Evolutionary conservation across 2,329 filamentous ascomycete genomes (phyloP).

Genomic region (Fusarium nematophilum): DNA sequence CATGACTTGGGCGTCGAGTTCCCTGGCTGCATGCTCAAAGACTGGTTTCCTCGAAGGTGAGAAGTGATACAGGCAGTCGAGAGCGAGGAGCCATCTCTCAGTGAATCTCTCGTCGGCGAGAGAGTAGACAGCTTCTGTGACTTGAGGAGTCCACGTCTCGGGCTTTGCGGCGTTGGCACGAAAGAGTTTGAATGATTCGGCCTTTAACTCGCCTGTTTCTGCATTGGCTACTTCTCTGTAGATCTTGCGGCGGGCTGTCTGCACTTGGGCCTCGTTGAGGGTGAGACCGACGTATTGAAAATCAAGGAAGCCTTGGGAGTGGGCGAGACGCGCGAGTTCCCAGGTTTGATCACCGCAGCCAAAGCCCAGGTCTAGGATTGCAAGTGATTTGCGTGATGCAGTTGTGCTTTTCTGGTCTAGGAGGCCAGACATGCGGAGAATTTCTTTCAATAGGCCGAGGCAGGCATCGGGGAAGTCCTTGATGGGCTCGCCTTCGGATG

Average conservation of each 20-base stretch:
- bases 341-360: constrained; percentile 69
- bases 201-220: not conserved
- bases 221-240: constrained; percentile 36
- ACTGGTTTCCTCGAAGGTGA: constrained; percentile 61
- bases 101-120: constrained; percentile 39
- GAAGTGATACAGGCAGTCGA: constrained; percentile 70
- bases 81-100: constrained; percentile 63
- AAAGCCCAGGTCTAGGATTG: constrained; percentile 66
- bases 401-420: constrained; percentile 28
- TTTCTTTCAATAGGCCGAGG: constrained; percentile 59
- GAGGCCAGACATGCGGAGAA: constrained; percentile 58
- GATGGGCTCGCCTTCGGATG: constrained; percentile 44
- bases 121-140: constrained; percentile 41
- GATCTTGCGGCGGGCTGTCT: constrained; percentile 48
- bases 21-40: constrained; percentile 53
- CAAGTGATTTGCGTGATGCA: constrained; percentile 33
- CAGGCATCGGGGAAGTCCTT: constrained; percentile 59
- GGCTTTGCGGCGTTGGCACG: constrained; percentile 63
- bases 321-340: constrained; percentile 52
- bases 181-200: constrained; percentile 53
- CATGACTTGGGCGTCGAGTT: constrained; percentile 62
- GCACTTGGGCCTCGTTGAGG: constrained; percentile 58
- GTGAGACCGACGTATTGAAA: constrained; percentile 66
- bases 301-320: constrained; percentile 30
- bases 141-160: constrained; percentile 50